Evolutionary conservation across 495 filamentous ascomycete species (phyloP), one percentile per base, ranked within the genome.

Genomic region (Rhypophila decipiens): DNA sequence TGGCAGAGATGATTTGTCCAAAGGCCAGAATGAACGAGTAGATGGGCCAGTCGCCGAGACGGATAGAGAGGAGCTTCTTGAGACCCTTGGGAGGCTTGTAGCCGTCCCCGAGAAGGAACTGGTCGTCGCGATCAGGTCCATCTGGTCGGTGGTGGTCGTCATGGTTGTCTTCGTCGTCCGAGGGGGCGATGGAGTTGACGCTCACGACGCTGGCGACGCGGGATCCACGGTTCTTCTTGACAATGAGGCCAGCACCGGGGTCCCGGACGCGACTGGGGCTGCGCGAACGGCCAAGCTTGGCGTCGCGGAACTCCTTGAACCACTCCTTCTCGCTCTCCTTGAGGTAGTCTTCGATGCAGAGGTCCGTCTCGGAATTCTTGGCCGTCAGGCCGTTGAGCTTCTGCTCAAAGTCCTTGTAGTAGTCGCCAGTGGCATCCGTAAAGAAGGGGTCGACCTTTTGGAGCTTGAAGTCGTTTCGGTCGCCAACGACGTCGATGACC

Each of bases 1-100:
- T 85, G 22, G 79, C 78, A 0, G 82, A 76, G 24, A 85, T 70
- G 42, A 85, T 82, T 59, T 85, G 82, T 1, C 82, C 82, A 58
- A 87, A 69, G 24, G 82, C 82, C 11, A 86, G 66, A 38, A 88
- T 71, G 44, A 88, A 68, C 4, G 82, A 77, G 62, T 88, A 88
- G 4, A 87, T 52, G 0, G 85, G 85, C 85, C 85, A 88, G 54
- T 84, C 79, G 24, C 55, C 55, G 39, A 57, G 11, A 21, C 57
- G 56, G 24, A 58, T 44, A 3, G 56, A 58, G n/a, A 58, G 49
- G 0, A 58, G 39, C 48, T 78, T 79, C 50, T 71, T 77, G 9
- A 87, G 52, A 2, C 84, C 82, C 3, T 68, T 79, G 2, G 84
- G 84, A 19, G 83, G 79, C 44, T 76, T 68, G 60, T 86, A 87